Percentiles rank a stretch among this genome's conserved stretches.
Conservation (phyloP, 2,329 filamentous ascomycete species). For the Cladophialophora chaetospira region DNA sequence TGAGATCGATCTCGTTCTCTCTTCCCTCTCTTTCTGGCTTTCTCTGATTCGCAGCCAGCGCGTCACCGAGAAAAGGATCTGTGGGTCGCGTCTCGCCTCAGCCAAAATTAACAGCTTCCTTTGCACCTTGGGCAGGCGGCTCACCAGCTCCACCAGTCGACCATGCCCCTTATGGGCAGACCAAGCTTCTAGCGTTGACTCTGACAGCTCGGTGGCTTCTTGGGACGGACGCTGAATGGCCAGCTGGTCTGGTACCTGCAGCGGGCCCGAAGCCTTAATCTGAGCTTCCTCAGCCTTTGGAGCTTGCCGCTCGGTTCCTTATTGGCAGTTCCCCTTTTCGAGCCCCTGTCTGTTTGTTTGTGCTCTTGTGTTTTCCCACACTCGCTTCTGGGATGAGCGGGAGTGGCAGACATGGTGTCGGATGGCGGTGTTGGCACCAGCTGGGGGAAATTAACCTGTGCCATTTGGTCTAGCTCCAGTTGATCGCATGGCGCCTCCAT, state of each 20-base stretch:
- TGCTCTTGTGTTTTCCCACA: conserved; percentile 6
- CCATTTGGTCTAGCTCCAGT: conserved; percentile 16
- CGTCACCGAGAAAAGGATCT: neutral
- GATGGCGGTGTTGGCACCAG: conserved; percentile 5
- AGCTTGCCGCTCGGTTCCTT: neutral
- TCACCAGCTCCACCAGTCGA: neutral
- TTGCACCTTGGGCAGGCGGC: conserved; percentile 7
- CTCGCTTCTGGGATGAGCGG: neutral
- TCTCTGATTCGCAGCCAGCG: conserved; percentile 1
- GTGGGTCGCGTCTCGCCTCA: neutral
- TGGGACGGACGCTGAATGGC: conserved; percentile 10
- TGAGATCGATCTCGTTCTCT: neutral
- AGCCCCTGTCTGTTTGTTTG: conserved; percentile 15
- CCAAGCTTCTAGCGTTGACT: conserved; percentile 18
- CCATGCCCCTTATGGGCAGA: conserved; percentile 11
- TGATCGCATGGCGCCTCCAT: conserved; percentile 2
- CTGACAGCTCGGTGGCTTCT: conserved; percentile 9
- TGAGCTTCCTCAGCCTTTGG: conserved; percentile 15
- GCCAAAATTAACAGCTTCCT: conserved; percentile 4
- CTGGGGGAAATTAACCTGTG: conserved; percentile 19
- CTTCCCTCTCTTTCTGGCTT: too few relatives aligned
- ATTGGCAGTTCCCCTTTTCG: conserved; percentile 4
- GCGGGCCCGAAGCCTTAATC: conserved; percentile 26
- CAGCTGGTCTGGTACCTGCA: conserved; percentile 18
- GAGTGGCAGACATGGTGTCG: conserved; percentile 13